Conservation (phyloP, 1,284 basidiomycete genomes). For the Phenoliferia sp. region DNA sequence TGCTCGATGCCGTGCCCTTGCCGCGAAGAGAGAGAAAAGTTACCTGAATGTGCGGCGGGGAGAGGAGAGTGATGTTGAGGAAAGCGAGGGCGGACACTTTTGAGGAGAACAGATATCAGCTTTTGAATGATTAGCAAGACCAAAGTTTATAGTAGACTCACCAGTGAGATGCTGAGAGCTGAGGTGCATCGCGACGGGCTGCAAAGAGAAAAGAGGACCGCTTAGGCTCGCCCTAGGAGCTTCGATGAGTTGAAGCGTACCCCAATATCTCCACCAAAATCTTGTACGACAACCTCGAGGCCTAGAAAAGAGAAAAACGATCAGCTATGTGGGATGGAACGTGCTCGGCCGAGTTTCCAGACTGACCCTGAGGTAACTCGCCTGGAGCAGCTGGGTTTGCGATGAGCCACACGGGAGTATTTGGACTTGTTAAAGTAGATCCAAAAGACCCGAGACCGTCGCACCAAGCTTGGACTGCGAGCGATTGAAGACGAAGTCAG, state of each 20-base stretch:
- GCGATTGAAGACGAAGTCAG: no score
- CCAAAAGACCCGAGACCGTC: conserved; percentile 12
- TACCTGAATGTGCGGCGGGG: conserved; percentile 15
- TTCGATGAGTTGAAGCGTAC: neutral
- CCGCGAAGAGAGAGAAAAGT: conserved; percentile 18
- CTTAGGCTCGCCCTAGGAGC: neutral
- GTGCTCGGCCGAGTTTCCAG: neutral
- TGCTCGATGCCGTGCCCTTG: no score
- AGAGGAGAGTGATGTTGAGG: conserved; percentile 20
- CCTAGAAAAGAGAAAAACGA: neutral
- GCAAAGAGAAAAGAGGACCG: neutral
- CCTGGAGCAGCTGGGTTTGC: conserved; percentile 18
- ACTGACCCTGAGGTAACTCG: conserved; percentile 6
- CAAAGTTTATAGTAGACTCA: no score
- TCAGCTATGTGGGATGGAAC: conserved; percentile 8
- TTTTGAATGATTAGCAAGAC: no score
- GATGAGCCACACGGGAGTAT: conserved; percentile 13
- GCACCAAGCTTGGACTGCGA: conserved; percentile 23
- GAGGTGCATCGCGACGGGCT: conserved; percentile 25
- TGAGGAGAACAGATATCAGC: no score
- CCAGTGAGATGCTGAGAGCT: conserved; percentile 23
- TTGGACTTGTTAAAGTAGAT: neutral
- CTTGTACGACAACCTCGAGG: neutral
- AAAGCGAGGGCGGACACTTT: conserved; percentile 20
- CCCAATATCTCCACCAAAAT: conserved; percentile 1